A percentile compares a stretch with the other conserved stretches of the same genome.
Evolutionary conservation across 1,284 basidiomycete genomes (phyloP).

Genomic region (Marasmius oreades): DNA sequence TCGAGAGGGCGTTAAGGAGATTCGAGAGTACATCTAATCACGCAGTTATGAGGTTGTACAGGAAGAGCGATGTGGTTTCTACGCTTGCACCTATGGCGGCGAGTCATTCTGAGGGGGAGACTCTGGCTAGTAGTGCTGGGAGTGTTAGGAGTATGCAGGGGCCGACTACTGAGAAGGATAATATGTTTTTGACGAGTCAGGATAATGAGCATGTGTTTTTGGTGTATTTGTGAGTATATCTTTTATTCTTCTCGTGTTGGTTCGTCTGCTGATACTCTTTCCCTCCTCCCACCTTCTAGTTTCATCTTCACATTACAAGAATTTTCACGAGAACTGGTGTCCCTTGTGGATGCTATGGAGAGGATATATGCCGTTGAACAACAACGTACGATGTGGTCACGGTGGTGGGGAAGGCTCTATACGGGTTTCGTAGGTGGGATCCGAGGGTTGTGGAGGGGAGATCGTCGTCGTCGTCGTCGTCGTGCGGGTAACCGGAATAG

Average conservation of each 20-base stretch:
- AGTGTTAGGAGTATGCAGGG: not conserved
- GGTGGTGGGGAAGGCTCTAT: conserved; percentile 35
- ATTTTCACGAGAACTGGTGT: conserved; percentile 79
- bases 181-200: conserved; percentile 28
- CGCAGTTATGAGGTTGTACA: conserved; percentile 75
- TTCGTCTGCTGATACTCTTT: not conserved
- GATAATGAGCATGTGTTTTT: conserved; percentile 75
- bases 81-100: not conserved
- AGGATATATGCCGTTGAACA: conserved; percentile 67
- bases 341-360: conserved; percentile 78
- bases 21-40: conserved; percentile 84
- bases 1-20: conserved; percentile 65
- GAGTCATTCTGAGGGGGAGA: not conserved
- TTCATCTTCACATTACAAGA: conserved; percentile 94
- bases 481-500: no score
- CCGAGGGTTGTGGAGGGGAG: conserved; percentile 11
- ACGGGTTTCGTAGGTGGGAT: conserved; percentile 9
- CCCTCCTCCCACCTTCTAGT: conserved; percentile 36
- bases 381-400: conserved; percentile 34
- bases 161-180: conserved; percentile 30
- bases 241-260: not conserved
- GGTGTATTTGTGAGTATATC: conserved; percentile 84
- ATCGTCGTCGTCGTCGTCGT: no score
- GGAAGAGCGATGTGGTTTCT: conserved; percentile 43
- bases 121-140: not conserved